Base-by-base conservation (phyloP, 192 early-diverging fungal species). In the Backusella westeae region DNA sequence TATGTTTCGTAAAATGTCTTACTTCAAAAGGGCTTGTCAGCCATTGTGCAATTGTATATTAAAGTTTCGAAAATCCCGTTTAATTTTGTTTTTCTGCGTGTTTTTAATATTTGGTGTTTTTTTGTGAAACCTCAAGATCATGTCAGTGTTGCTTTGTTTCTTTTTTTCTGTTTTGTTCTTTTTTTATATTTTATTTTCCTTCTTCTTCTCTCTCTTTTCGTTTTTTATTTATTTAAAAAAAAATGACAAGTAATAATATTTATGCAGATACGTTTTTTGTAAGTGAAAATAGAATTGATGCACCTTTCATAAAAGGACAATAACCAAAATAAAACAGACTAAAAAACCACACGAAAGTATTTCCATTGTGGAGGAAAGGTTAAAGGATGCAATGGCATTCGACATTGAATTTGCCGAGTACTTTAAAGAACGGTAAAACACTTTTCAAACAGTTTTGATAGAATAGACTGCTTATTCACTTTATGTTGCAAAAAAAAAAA, bases 331-430 rank as follows among this genome's bases (percentile, higher is more conserved):
- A 38, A 39, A 36, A 4, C 73, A 78, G 77, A 78, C 77, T n/a
- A 72, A 78, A 69, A 73, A 74, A 74, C 87, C 87, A 7, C 84
- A 88, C 69, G 82, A 86, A 65, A 81, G 85, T 69, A 81, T 88
- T 38, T 83, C 82, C 42, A 78, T 75, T 34, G 83, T 88, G 26
- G 85, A 86, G 71, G 32, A 77, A n/a, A 77, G 87, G 34, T 68
- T 88, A 69, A 78, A 79, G 63, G 77, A 78, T 38, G 81, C 78
- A 44, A 83, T 83, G 69, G 19, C 56, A 21, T 63, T 86, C 17
- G 82, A 84, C 68, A 84, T 86, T 17, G 85, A 88, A 65, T 35
- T 88, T 23, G 87, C 85, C 7, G 82, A 85, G 41, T 88, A 88
- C 29, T 86, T 86, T 71, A 83, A 82, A 75, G 87, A 88, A 72